A percentile compares a stretch with the other conserved stretches of the same genome.
These are phyloP conservation scores for Amanita phalloides DNA, from an alignment of 768 basidiomycete genomes.

Conservation along the genomic window DNA sequence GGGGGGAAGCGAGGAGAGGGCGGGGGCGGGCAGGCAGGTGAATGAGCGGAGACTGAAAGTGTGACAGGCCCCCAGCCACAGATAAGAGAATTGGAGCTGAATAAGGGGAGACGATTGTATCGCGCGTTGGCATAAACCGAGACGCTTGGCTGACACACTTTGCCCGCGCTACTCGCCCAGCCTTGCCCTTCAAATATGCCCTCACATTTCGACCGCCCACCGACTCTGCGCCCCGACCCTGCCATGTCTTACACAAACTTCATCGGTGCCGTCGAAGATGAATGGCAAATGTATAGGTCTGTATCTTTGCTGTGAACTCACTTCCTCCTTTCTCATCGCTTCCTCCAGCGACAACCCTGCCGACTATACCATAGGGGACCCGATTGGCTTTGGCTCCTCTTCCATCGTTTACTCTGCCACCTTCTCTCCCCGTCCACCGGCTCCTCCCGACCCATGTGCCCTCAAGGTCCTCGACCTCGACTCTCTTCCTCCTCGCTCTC, in stretches of 20 bases:
- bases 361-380: slow-evolving; percentile 68
- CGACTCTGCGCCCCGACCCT: background rate
- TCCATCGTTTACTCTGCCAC: slow-evolving; percentile 81
- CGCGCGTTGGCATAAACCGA: background rate
- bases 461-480: slow-evolving; percentile 90
- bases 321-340: slow-evolving; percentile 2
- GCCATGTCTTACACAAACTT: slow-evolving; percentile 23
- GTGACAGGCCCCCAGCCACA: background rate
- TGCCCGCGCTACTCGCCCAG: background rate
- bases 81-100: background rate
- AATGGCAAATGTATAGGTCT: slow-evolving; percentile 76
- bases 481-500: slow-evolving; percentile 54
- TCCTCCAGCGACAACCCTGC: slow-evolving; percentile 43
- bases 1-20: slow-evolving; percentile 8
- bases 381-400: slow-evolving; percentile 88
- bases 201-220: background rate
- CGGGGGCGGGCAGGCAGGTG: slow-evolving; percentile 3
- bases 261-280: slow-evolving; percentile 76
- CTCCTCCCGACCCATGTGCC: slow-evolving; percentile 49
- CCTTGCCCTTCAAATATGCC: background rate
- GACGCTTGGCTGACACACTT: background rate
- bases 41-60: background rate
- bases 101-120: background rate
- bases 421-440: slow-evolving; percentile 30
- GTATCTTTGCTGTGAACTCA: slow-evolving; percentile 3